These are phyloP conservation scores for Hymenoscyphus albidus DNA, from an alignment of 2,329 filamentous ascomycete species.

Conservation along the genomic window DNA sequence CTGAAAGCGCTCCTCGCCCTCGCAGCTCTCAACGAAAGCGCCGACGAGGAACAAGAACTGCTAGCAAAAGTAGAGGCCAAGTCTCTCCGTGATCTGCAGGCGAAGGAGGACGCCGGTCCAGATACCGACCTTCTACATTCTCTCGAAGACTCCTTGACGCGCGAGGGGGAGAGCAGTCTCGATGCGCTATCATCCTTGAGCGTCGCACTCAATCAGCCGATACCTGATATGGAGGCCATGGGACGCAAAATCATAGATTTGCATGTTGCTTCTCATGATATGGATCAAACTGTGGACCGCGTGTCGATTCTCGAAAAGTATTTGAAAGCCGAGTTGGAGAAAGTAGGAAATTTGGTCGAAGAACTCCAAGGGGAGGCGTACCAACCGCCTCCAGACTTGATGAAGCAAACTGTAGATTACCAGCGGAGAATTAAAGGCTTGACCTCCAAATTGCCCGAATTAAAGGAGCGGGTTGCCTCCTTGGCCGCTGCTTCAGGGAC, in stretches of 20 bases:
- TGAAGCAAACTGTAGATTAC: conserved; percentile 69
- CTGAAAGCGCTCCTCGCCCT: conserved; percentile 70
- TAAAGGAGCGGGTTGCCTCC: conserved; percentile 51
- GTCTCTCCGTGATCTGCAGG: conserved; percentile 52
- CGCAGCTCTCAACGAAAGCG: conserved; percentile 70
- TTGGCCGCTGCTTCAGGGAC: conserved; percentile 28
- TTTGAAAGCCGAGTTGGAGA: conserved; percentile 48
- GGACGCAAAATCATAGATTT: conserved; percentile 52
- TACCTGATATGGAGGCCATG: conserved; percentile 44
- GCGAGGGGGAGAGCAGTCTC: conserved; percentile 53
- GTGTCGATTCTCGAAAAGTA: conserved; percentile 54
- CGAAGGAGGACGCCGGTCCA: conserved; percentile 35
- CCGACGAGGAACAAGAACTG: conserved; percentile 64
- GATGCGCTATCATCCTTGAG: conserved; percentile 55
- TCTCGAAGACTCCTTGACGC: conserved; percentile 51
- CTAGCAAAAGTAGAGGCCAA: conserved; percentile 56
- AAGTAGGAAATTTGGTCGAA: conserved; percentile 39
- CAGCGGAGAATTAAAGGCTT: conserved; percentile 67
- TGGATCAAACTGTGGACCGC: conserved; percentile 53
- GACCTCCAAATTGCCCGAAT: conserved; percentile 62
- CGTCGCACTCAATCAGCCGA: conserved; percentile 41
- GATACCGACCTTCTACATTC: conserved; percentile 46
- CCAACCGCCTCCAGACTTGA: conserved; percentile 54
- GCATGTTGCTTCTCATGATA: conserved; percentile 48
- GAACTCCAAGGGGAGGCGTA: conserved; percentile 46